phyloP scores from a whole-genome alignment of 495 filamentous ascomycete species.

The Rhizodiscina lignyota region DNA sequence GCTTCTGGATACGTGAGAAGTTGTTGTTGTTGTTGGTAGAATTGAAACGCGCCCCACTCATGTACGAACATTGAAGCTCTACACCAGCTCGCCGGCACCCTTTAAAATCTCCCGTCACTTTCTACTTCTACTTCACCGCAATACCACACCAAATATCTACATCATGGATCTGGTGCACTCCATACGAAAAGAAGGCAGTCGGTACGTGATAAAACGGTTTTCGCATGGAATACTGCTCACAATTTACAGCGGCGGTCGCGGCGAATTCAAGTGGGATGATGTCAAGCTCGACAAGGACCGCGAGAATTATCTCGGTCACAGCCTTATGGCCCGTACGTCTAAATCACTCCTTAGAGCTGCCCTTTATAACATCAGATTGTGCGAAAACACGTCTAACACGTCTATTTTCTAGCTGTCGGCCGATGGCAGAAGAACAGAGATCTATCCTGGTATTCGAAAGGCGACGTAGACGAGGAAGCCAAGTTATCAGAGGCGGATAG shows the following conservation, averaged over 20 bases:
- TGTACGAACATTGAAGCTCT: too few relatives aligned
- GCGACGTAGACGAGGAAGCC: constrained; percentile 32
- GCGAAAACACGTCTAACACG: constrained; percentile 1
- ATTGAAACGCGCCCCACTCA: too few relatives aligned
- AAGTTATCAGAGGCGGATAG: constrained; percentile 30
- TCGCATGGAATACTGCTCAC: constrained; percentile 5
- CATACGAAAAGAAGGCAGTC: constrained; percentile 83
- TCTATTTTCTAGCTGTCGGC: constrained; percentile 50
- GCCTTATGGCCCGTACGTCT: constrained; percentile 56
- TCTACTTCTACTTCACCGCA: too few relatives aligned
- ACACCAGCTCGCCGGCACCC: too few relatives aligned
- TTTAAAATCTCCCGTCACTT: too few relatives aligned
- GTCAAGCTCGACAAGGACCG: constrained; percentile 75
- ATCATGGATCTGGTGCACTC: constrained; percentile 86
- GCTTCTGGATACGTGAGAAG: not conserved
- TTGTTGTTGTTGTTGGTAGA: too few relatives aligned
- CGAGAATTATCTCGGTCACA: constrained; percentile 96
- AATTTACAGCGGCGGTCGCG: constrained; percentile 56
- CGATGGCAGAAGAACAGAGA: constrained; percentile 90
- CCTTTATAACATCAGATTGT: constrained; percentile 3
- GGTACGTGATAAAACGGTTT: constrained; percentile 31
- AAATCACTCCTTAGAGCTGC: not conserved
- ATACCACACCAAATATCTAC: not conserved
- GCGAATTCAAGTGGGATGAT: constrained; percentile 92
- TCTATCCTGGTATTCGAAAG: constrained; percentile 76